Evolutionary conservation across 1,284 basidiomycete genomes (phyloP), one percentile per base, ranked within the genome.

Genomic region (Erythrobasidium hasegawianum): DNA sequence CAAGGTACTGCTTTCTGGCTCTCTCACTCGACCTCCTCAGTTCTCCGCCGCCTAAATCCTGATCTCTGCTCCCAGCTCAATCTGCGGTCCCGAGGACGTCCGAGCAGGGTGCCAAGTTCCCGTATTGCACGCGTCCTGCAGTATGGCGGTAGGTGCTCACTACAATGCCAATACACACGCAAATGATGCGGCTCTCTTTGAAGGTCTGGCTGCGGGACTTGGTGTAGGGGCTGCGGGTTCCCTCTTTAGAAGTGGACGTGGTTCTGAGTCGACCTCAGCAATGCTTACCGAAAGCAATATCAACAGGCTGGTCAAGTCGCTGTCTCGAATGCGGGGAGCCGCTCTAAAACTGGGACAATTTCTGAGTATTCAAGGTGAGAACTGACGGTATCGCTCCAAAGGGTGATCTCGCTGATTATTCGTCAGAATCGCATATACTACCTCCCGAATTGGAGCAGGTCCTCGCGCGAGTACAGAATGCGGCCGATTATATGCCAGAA

Each of bases 401-500:
- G 14, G 39, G 22, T 9, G 11, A 27, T 26, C 9, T 18, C 14
- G 16, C 20, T 40, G 57, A 24, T 1, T n/a, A 9, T n/a, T 14
- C 8, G 20, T 33, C 9, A 89, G 92, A 97, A 77, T 89, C 90
- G 3, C 87, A 93, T 74, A 81, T 89, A 68, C 81, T 98, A 0
- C 91, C 95, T 0, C 86, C 88, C 0, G 90, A 96, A 73, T 81
- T 97, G 8, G 93, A 97, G 75, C 83, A 85, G 65, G 88, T 98
- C 38, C 86, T 98, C 74, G 83, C 91, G 52, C 83, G 88, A 45
- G 93, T 99, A 0, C 95, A 98, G 77, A 90, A 95, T 73, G 86
- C 87, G 72, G 96, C 96, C 1, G 91, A 99, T 77, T 97, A 97
- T 77, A 98, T 97, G 94, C 96, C 95, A 0, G 87, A 93, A 71